These are phyloP conservation scores for Chloranthus sessilifolius DNA, from an alignment of 164 flowering plant species.

Conservation along the genomic window DNA sequence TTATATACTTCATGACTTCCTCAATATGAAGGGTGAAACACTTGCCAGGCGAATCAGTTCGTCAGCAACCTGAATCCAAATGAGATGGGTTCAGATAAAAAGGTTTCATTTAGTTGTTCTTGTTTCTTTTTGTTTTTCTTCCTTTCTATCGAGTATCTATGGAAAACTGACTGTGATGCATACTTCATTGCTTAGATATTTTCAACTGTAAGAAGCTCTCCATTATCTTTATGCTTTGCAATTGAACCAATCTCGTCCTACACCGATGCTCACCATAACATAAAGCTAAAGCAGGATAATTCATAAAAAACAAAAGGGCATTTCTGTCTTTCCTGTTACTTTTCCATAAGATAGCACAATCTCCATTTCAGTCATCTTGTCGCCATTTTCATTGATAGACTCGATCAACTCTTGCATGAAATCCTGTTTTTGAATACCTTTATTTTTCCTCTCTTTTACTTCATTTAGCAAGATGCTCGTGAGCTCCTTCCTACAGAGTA, in stretches of 20 bases:
- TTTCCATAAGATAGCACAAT: slow-evolving; percentile 9
- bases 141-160: background rate
- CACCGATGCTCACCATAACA: background rate
- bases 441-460: slow-evolving; percentile 11
- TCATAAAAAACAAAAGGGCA: too few relatives aligned
- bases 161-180: slow-evolving; percentile 8
- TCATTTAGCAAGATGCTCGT: slow-evolving; percentile 8
- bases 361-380: slow-evolving; percentile 10
- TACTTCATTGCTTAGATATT: slow-evolving; percentile 13
- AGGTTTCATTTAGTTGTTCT: too few relatives aligned
- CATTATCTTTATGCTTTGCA: background rate
- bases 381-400: slow-evolving; percentile 15
- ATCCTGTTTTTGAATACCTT: slow-evolving; percentile 6
- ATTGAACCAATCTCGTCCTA: slow-evolving; percentile 9
- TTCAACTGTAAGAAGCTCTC: slow-evolving; percentile 9
- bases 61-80: slow-evolving; percentile 9
- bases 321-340: slow-evolving; percentile 9
- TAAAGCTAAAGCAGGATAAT: too few relatives aligned
- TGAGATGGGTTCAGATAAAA: background rate
- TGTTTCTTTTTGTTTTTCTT: too few relatives aligned
- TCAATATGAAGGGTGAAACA: slow-evolving; percentile 16
- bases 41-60: slow-evolving; percentile 14
- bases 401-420: slow-evolving; percentile 13
- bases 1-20: slow-evolving; percentile 7
- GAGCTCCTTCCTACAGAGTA: slow-evolving; percentile 12